Evolutionary conservation across 2,329 filamentous ascomycete genomes (phyloP).

Genomic region (Fusarium liriodendri): DNA sequence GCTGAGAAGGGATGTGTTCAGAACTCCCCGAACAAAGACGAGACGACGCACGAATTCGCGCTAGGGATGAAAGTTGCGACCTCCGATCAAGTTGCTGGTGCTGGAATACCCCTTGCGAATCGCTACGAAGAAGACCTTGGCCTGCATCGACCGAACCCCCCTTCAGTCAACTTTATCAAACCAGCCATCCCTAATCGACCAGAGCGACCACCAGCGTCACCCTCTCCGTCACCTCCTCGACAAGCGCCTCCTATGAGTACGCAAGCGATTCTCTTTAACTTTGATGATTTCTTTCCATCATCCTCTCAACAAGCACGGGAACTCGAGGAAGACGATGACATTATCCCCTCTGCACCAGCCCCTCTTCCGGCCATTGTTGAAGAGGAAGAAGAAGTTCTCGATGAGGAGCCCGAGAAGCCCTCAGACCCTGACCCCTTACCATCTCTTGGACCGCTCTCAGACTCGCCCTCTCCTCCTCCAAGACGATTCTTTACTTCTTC

Average conservation of each 20-base stretch:
- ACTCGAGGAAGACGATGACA: conserved; percentile 53
- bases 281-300: conserved; percentile 67
- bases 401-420: conserved; percentile 21
- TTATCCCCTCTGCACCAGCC: conserved; percentile 4
- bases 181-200: conserved; percentile 2
- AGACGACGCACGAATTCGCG: not conserved
- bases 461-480: conserved; percentile 23
- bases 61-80: not conserved
- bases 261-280: conserved; percentile 63
- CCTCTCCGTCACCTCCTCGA: conserved; percentile 24
- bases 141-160: conserved; percentile 14
- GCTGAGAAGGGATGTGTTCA: conserved; percentile 5
- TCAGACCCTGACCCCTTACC: conserved; percentile 31
- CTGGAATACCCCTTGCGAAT: not conserved
- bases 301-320: conserved; percentile 67
- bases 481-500: conserved; percentile 53
- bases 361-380: conserved; percentile 15
- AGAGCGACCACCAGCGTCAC: conserved; percentile 12
- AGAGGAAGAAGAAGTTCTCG: conserved; percentile 15
- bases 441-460: not conserved
- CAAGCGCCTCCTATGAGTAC: conserved; percentile 56
- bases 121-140: conserved; percentile 38
- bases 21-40: not conserved
- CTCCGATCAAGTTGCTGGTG: not conserved
- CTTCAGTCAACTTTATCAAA: not conserved